Conservation (phyloP, 352 stramenopile species). For the Phytopythium montanum region DNA sequence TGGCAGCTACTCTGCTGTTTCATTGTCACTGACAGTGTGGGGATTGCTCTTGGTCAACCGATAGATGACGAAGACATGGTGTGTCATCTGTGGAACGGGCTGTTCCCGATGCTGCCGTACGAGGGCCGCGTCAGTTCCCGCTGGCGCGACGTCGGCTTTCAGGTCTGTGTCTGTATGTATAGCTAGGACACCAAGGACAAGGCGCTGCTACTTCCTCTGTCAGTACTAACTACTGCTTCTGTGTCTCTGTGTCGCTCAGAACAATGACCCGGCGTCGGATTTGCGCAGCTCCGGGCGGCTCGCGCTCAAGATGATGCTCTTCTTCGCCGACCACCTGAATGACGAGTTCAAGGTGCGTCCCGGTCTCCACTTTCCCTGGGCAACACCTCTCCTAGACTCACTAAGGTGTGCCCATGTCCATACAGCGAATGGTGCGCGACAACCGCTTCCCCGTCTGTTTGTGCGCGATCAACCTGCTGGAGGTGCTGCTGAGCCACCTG, state of each 20-base stretch:
- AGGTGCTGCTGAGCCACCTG: constrained; percentile 66
- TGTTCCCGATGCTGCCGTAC: constrained; percentile 63
- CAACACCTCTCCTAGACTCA: not conserved
- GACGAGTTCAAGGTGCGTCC: constrained; percentile 61
- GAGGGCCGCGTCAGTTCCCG: constrained; percentile 59
- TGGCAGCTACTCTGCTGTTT: too few relatives aligned
- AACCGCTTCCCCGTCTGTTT: constrained; percentile 71
- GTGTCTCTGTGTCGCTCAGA: constrained; percentile 20
- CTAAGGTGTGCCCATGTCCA: not conserved
- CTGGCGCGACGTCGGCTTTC: constrained; percentile 64
- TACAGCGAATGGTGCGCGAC: constrained; percentile 58
- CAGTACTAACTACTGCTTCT: not conserved
- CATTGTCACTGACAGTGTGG: not conserved
- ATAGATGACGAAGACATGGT: constrained; percentile 61
- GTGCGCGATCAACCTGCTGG: constrained; percentile 57
- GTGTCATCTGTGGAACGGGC: constrained; percentile 55
- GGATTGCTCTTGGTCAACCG: not conserved
- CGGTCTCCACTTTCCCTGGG: not conserved
- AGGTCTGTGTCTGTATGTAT: constrained; percentile 28
- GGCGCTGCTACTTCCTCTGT: not conserved
- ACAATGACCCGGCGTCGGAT: constrained; percentile 56
- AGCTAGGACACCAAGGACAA: not conserved
- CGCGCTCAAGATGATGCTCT: constrained; percentile 60
- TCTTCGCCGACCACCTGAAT: constrained; percentile 63
- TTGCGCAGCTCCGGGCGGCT: constrained; percentile 56